Evolutionary conservation across 1,139 yeast species (phyloP).

Genomic region (Yamadazyma atmosphaerica): DNA sequence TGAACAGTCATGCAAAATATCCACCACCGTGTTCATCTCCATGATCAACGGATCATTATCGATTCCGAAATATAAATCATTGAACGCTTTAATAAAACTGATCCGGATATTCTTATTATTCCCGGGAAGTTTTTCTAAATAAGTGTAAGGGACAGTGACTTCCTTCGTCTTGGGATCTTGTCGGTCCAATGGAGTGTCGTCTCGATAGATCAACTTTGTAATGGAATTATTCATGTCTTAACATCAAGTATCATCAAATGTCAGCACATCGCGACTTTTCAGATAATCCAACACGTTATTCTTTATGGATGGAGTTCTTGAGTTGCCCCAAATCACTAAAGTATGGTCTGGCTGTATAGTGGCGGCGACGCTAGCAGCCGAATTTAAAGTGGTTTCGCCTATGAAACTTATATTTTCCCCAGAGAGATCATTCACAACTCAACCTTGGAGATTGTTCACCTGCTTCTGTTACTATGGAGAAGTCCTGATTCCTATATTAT

Average conservation of each 20-base stretch:
- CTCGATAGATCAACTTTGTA: slow-evolving; percentile 12
- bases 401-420: slow-evolving; percentile 22
- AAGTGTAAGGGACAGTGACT: slow-evolving; percentile 28
- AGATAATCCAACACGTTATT: no score
- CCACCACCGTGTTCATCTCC: slow-evolving; percentile 25
- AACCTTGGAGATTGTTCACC: slow-evolving; percentile 42
- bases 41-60: slow-evolving; percentile 18
- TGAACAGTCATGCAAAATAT: slow-evolving; percentile 31
- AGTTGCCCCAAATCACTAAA: slow-evolving; percentile 35
- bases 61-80: slow-evolving; percentile 30
- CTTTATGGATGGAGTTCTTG: slow-evolving; percentile 2
- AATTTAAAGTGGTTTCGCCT: slow-evolving; percentile 10
- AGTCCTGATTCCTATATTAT: slow-evolving; percentile 14
- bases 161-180: slow-evolving; percentile 9
- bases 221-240: no score
- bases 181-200: slow-evolving; percentile 14
- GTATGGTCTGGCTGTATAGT: slow-evolving; percentile 23
- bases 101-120: slow-evolving; percentile 32
- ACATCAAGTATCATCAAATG: no score
- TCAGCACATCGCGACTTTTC: no score
- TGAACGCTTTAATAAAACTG: slow-evolving; percentile 31
- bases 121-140: slow-evolving; percentile 32
- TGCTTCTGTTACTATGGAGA: slow-evolving; percentile 35
- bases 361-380: slow-evolving; percentile 4
- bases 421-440: slow-evolving; percentile 23